A percentile compares a stretch with the other conserved stretches of the same genome.
Conservation (phyloP, 345 rosid species). For the Camelina laxa region DNA sequence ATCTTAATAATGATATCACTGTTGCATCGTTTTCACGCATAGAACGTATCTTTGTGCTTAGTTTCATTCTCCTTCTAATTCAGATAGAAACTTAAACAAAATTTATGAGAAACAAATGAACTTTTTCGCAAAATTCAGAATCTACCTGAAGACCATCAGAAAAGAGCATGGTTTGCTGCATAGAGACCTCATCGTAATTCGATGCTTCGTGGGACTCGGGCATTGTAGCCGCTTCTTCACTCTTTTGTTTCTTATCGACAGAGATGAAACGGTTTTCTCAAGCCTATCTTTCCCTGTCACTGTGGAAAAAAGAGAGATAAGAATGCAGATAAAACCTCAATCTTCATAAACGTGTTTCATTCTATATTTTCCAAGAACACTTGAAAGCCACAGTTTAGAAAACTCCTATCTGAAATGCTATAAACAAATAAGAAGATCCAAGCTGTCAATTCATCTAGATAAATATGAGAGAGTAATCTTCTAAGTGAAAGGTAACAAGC, state of each 20-base stretch:
- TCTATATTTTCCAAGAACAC: slow-evolving; percentile 2
- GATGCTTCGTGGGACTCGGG: slow-evolving; percentile 61
- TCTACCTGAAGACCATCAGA: slow-evolving; percentile 85
- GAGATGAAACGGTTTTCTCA: not conserved
- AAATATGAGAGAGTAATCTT: not conserved
- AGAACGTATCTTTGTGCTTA: not conserved
- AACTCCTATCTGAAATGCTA: not conserved
- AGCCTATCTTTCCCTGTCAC: not conserved
- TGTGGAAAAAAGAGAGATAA: not conserved
- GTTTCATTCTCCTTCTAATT: not conserved
- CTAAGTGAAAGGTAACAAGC: not conserved
- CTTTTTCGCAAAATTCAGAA: not conserved
- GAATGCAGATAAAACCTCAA: not conserved
- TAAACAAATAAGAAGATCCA: too few species aligned
- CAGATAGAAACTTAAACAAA: not conserved
- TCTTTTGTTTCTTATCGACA: slow-evolving; percentile 44
- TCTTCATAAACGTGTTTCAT: not conserved
- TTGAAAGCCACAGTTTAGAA: not conserved
- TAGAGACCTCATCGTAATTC: slow-evolving; percentile 71
- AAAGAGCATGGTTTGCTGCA: slow-evolving; percentile 88
- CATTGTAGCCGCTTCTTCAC: slow-evolving; percentile 50
- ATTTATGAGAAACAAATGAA: not conserved
- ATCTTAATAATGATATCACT: not conserved
- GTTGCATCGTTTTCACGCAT: not conserved
- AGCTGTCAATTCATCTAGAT: not conserved